These are phyloP conservation scores for Aspergillus candidus DNA, from an alignment of 2,329 filamentous ascomycete species.

Conservation along the genomic window DNA sequence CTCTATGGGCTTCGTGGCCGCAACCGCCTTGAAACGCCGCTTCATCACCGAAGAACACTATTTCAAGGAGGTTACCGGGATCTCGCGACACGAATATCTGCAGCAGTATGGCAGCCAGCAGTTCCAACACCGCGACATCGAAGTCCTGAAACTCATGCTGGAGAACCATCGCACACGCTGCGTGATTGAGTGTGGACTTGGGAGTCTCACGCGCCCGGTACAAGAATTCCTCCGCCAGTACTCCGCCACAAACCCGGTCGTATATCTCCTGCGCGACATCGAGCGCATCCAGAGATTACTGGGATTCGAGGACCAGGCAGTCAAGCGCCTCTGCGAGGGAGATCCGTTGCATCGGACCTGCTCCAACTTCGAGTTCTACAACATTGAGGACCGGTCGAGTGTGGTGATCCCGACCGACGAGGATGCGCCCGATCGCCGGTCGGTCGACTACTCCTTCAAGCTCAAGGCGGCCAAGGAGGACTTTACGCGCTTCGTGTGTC, in stretches of 20 bases:
- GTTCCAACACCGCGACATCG: constrained; percentile 39
- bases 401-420: constrained; percentile 19
- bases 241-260: constrained; percentile 34
- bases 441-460: constrained; percentile 44
- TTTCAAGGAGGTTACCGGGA: constrained; percentile 38
- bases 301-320: constrained; percentile 39
- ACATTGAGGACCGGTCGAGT: constrained; percentile 41
- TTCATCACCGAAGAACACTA: constrained; percentile 43
- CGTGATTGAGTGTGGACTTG: constrained; percentile 41
- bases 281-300: constrained; percentile 36
- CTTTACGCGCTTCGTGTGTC: constrained; percentile 54
- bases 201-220: constrained; percentile 37
- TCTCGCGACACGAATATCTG: constrained; percentile 39
- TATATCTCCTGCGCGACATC: constrained; percentile 39
- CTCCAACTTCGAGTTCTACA: constrained; percentile 45
- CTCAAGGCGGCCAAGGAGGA: constrained; percentile 53
- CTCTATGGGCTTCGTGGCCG: constrained; percentile 39
- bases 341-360: constrained; percentile 43
- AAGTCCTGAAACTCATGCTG: constrained; percentile 39
- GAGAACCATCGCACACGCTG: constrained; percentile 38
- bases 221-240: constrained; percentile 37
- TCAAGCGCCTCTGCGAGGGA: constrained; percentile 38
- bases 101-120: constrained; percentile 36
- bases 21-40: constrained; percentile 37
- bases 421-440: constrained; percentile 39